Conservation (phyloP, 148 eudicot genomes). For the Chenopodium album region DNA sequence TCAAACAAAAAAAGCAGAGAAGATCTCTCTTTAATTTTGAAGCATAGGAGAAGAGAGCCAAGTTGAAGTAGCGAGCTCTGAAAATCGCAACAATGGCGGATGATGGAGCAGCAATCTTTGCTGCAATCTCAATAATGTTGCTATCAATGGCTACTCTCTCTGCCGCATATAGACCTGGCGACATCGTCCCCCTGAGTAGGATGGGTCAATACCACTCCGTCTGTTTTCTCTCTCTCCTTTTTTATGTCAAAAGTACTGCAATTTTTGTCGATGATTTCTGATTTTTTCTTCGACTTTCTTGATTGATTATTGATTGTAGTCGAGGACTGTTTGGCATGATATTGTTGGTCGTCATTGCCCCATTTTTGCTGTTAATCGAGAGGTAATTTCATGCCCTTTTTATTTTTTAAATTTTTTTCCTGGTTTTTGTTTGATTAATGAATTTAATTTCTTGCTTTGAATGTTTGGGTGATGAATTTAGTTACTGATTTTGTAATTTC, state of each 20-base stretch:
- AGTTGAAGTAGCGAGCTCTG: neutral
- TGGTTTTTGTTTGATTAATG: no score
- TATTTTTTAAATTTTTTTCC: neutral
- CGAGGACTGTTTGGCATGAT: constrained; percentile 91
- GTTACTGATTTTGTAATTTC: neutral
- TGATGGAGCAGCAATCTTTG: neutral
- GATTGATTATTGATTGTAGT: constrained; percentile 32
- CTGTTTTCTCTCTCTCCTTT: constrained; percentile 20
- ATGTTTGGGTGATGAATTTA: neutral
- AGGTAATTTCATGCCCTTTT: constrained; percentile 43
- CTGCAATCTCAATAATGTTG: neutral
- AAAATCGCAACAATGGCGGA: constrained; percentile 17
- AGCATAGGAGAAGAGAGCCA: no score
- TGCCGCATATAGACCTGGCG: constrained; percentile 80
- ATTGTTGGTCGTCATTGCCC: constrained; percentile 96
- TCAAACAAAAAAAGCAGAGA: no score
- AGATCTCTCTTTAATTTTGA: no score
- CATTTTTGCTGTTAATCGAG: constrained; percentile 87
- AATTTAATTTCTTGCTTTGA: neutral
- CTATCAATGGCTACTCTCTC: constrained; percentile 33
- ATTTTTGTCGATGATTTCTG: neutral
- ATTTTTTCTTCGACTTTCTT: neutral
- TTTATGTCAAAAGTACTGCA: neutral
- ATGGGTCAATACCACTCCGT: constrained; percentile 97
- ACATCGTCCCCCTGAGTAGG: constrained; percentile 82